These are phyloP conservation scores for Erodium trifolium DNA, from an alignment of 441 rosid species.

Conservation along the genomic window DNA sequence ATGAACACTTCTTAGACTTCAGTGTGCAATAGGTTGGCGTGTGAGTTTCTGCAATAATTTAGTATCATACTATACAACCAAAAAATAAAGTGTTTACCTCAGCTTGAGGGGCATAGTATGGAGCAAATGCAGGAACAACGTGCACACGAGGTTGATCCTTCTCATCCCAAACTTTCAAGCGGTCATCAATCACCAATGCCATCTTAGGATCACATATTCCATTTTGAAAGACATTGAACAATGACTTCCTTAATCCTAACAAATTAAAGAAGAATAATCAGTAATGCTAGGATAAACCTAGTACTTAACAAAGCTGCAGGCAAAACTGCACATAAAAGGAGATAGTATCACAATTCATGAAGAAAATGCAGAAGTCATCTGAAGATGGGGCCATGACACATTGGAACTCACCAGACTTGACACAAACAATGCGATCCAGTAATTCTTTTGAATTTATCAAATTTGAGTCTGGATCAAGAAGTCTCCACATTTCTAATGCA, in stretches of 20 bases:
- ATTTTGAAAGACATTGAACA: slow-evolving; percentile 75
- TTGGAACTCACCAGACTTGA: slow-evolving; percentile 68
- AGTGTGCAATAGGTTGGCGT: slow-evolving; percentile 4
- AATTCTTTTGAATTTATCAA: slow-evolving; percentile 70
- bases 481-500: slow-evolving; percentile 98
- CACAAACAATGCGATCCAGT: slow-evolving; percentile 75
- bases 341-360: neutral
- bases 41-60: slow-evolving; percentile 18
- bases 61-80: slow-evolving; percentile 15
- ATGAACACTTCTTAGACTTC: slow-evolving; percentile 7
- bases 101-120: slow-evolving; percentile 95
- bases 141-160: slow-evolving; percentile 97
- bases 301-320: slow-evolving; percentile 2
- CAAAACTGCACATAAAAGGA: neutral
- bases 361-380: slow-evolving; percentile 8
- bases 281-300: neutral
- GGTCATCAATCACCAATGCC: slow-evolving; percentile 99
- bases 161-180: slow-evolving; percentile 96
- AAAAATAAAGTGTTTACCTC: slow-evolving; percentile 44
- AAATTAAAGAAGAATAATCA: slow-evolving; percentile 18
- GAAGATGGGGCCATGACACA: neutral
- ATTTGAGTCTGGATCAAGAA: slow-evolving; percentile 86
- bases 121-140: slow-evolving; percentile 84
- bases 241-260: slow-evolving; percentile 79
- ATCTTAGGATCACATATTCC: slow-evolving; percentile 90